Conservation (phyloP, 2,329 filamentous ascomycete species). For the Calonectria honghensis region DNA sequence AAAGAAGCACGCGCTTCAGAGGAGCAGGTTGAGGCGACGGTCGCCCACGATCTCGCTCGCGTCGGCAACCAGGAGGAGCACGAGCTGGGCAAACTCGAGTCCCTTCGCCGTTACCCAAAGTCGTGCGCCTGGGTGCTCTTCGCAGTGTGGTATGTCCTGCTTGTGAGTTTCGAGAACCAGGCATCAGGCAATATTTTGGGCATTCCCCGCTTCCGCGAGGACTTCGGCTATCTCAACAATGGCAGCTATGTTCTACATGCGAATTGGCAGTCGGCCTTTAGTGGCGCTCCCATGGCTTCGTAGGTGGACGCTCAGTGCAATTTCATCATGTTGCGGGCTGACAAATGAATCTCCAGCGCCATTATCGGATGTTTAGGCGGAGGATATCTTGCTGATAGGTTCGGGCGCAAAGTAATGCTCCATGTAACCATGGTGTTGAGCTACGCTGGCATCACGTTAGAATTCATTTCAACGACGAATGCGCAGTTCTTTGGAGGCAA, state of each 20-base stretch:
- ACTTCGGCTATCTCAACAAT: conserved; percentile 63
- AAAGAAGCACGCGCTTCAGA: conserved; percentile 12
- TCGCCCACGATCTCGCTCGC: conserved; percentile 44
- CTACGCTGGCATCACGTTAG: conserved; percentile 62
- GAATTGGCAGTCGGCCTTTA: conserved; percentile 67
- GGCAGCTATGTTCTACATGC: conserved; percentile 63
- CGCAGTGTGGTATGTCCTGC: conserved; percentile 63
- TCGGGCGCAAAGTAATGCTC: conserved; percentile 59
- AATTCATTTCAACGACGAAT: conserved; percentile 64
- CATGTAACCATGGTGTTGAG: conserved; percentile 59
- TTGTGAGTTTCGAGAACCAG: conserved; percentile 65
- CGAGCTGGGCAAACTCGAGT: conserved; percentile 47
- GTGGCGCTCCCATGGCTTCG: conserved; percentile 64
- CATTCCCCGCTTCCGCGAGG: conserved; percentile 66
- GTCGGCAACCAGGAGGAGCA: conserved; percentile 55
- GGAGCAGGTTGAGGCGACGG: conserved; percentile 38
- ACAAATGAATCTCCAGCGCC: conserved; percentile 31
- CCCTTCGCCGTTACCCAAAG: conserved; percentile 51
- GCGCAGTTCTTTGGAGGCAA: conserved; percentile 65
- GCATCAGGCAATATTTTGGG: conserved; percentile 63
- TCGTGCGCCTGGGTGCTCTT: conserved; percentile 60
- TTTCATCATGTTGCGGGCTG: background rate
- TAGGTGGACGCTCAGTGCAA: conserved; percentile 39
- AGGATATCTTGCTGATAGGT: conserved; percentile 59
- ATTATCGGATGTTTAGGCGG: conserved; percentile 58